Conservation (phyloP, 208 protist genomes). For the Herpetomonas tarakana region DNA sequence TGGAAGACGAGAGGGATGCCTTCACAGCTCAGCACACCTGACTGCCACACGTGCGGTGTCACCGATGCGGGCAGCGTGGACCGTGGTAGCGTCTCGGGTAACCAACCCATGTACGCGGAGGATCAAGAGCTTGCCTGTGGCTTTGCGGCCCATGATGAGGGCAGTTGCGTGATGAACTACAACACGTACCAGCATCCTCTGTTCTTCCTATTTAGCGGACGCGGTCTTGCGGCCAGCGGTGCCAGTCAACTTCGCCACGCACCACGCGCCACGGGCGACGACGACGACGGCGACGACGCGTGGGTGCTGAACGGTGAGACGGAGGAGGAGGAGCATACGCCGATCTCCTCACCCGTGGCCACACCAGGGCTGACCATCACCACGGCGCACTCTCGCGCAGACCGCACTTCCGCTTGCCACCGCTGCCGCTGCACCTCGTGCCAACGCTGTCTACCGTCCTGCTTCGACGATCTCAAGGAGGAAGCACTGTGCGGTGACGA, state of each 20-base stretch:
- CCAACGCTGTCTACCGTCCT: neutral
- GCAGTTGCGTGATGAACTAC: neutral
- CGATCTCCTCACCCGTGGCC: neutral
- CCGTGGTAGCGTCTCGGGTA: too few species aligned
- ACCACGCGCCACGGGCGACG: neutral
- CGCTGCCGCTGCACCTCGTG: neutral
- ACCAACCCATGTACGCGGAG: neutral
- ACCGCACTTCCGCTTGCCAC: neutral
- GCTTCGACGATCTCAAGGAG: neutral
- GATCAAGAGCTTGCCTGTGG: neutral
- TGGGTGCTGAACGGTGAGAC: too few species aligned
- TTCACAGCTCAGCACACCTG: too few species aligned
- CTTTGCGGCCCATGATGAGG: neutral
- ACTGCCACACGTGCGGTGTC: too few species aligned
- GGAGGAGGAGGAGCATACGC: neutral
- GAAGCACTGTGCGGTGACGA: neutral
- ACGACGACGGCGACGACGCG: too few species aligned
- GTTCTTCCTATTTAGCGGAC: neutral
- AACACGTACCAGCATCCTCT: slow-evolving; percentile 1
- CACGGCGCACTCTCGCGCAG: neutral
- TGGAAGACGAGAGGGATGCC: too few species aligned
- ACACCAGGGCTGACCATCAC: neutral
- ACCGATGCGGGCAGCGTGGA: too few species aligned
- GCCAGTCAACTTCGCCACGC: neutral
- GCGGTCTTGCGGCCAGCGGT: neutral